Base-by-base conservation (phyloP, 192 early-diverging fungal genomes). In the Umbelopsis vinacea region DNA sequence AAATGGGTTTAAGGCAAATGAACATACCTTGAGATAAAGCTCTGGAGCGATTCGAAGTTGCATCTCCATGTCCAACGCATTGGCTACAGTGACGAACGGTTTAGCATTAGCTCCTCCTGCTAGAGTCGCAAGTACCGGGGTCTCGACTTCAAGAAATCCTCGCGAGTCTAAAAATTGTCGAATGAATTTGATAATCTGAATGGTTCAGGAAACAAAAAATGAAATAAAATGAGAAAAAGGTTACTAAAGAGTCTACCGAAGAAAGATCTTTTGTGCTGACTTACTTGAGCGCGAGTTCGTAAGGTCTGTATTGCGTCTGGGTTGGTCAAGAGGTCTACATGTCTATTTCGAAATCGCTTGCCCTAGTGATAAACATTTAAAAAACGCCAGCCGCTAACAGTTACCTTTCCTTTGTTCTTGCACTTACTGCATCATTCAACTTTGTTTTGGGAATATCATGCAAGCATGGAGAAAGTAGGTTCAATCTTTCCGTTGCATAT, bases 41-140 rank as follows among this genome's bases (percentile, higher is more conserved):
- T 96, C 95, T 14, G 95, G 94, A 0, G 95, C 93, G 46, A 95
- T 86, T 15, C 95, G 85, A 79, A 96, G 77, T 24, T 89, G 84
- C 88, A 96, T 79, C 23, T 89, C 79, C 69, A 87, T 84, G 22
- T 86, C 87, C 19, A 94, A 77, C 0, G 90, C 90, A 72, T 92
- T 79, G 0, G 87, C 81, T n/a, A 76, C 78, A 2, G 94, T 96
- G 0, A 76, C 70, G 67, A 96, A 96, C 12, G 95, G 95, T 68
- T 83, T 82, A 8, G 95, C 95, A 68, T 88, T 90, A 2, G 95
- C 95, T 23, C 95, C 95, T 22, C 93, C 93, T 4, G 87, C 89
- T 17, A 87, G 84, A 0, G 89, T 74, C 3, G 88, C 89, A 19
- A 96, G 76, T 19, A 95, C 80, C 0, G 95, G 95, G 11, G 95